Base-by-base conservation (phyloP, 257 asterid species). In the Petunia axillaris region DNA sequence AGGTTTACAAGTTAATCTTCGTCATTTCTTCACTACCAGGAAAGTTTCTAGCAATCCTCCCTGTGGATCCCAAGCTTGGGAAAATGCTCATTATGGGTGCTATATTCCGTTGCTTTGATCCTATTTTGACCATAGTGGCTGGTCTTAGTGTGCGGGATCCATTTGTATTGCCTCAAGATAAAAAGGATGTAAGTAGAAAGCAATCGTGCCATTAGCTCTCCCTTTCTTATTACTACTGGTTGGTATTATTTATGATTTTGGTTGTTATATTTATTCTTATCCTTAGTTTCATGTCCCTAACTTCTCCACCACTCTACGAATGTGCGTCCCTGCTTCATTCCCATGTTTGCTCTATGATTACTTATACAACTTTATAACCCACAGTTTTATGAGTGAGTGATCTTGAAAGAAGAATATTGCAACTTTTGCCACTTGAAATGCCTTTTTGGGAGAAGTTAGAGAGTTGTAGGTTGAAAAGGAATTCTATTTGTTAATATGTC, bases 31-130 rank as follows among this genome's bases (percentile, higher is more conserved):
- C 75, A 82, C 81, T 62, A 83, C 81, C 94, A 95, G 99, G 99
- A 68, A 90, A 91, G 84, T 92, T 87, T 87, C 82, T 95, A 85
- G 89, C 98, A 2, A 92, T 93, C 82, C 97, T 95, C 80, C 99
- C 99, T 55, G 98, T 96, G 87, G 99, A 96, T 86, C 99, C 99
- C 75, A 96, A 96, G 87, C 95, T 94, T 63, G 98, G 99, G 82
- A 96, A 96, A 87, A 96, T 96, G 99, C 93, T 96, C 82, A 84
- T 96, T 36, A 91, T 94, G 97, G 99, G 99, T 83, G 90, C 98
- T 81, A 88, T 96, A 57, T 94, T 90, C 81, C 83, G 87, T 84
- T 96, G 99, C 92, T 94, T 93, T 84, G 98, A 96, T 85, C 99
- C 99, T 63, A 85, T 94, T 60, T 82, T 96, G 89, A 96, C 99